These are phyloP conservation scores for Puccinellia tenuiflora DNA, from an alignment of 176 grass and related monocot genomes.

Conservation along the genomic window DNA sequence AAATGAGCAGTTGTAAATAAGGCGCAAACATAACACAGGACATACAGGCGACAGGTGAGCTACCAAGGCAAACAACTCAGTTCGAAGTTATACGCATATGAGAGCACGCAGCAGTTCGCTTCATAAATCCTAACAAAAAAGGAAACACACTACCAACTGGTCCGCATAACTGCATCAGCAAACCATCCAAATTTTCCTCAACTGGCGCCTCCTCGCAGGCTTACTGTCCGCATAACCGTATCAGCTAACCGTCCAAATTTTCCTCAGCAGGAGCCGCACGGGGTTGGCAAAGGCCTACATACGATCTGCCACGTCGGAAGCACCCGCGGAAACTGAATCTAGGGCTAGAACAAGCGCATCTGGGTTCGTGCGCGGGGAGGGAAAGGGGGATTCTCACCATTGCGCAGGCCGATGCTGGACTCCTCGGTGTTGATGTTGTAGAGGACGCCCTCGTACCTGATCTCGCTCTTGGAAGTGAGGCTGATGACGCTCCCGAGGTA, in stretches of 20 bases:
- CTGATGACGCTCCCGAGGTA: slow-evolving; percentile 84
- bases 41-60: background rate
- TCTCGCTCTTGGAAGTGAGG: slow-evolving; percentile 82
- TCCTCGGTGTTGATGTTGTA: slow-evolving; percentile 73
- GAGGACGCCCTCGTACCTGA: slow-evolving; percentile 88
- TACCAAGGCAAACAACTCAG: background rate
- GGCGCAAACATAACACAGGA: background rate
- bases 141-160: background rate
- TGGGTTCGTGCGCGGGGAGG: too few species aligned
- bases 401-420: slow-evolving; percentile 66
- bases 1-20: background rate
- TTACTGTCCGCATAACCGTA: background rate
- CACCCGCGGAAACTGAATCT: background rate
- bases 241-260: background rate
- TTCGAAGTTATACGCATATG: background rate
- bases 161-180: background rate
- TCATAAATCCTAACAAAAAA: background rate
- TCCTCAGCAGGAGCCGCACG: background rate
- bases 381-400: slow-evolving; percentile 38
- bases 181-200: background rate
- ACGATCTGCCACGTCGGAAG: background rate
- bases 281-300: background rate
- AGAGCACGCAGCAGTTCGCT: background rate
- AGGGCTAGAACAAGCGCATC: slow-evolving; percentile 21
- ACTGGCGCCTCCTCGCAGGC: background rate